Conservation (phyloP, 176 grass and related monocot species). For the Bromus sterilis region DNA sequence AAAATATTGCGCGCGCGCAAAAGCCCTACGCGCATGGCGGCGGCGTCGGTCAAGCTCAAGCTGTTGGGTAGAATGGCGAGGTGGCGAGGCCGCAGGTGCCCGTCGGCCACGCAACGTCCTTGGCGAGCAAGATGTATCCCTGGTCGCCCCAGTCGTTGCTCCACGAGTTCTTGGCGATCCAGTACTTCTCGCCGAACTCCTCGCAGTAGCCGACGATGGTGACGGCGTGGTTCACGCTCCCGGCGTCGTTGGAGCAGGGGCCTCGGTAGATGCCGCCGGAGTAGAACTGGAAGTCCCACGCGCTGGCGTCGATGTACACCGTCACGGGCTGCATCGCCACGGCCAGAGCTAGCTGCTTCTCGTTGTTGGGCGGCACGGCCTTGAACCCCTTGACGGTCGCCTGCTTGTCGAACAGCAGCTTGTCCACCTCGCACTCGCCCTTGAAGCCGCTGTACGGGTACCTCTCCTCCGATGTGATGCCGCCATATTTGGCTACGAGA, state of each 20-base stretch:
- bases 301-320: conserved; percentile 24
- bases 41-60: background rate
- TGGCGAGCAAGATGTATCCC: conserved; percentile 26
- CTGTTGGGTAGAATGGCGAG: conserved; percentile 22
- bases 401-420: background rate
- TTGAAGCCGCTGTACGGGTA: conserved; percentile 1
- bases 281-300: conserved; percentile 30
- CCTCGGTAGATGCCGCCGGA: conserved; percentile 29
- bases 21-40: background rate
- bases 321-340: conserved; percentile 39
- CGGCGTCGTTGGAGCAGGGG: background rate
- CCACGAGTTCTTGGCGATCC: conserved; percentile 50
- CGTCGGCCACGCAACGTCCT: background rate
- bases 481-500: conserved; percentile 11
- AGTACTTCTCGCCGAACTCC: conserved; percentile 5
- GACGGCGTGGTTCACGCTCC: conserved; percentile 28
- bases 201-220: conserved; percentile 45
- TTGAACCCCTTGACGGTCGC: background rate
- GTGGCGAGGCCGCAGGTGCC: conserved; percentile 29
- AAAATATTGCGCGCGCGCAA: background rate
- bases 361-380: conserved; percentile 24
- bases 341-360: conserved; percentile 12
- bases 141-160: conserved; percentile 29
- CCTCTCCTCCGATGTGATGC: conserved; percentile 16
- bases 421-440: conserved; percentile 6